These are phyloP conservation scores for Termitomyces sp. DNA, from an alignment of 768 basidiomycete species.

Conservation along the genomic window DNA sequence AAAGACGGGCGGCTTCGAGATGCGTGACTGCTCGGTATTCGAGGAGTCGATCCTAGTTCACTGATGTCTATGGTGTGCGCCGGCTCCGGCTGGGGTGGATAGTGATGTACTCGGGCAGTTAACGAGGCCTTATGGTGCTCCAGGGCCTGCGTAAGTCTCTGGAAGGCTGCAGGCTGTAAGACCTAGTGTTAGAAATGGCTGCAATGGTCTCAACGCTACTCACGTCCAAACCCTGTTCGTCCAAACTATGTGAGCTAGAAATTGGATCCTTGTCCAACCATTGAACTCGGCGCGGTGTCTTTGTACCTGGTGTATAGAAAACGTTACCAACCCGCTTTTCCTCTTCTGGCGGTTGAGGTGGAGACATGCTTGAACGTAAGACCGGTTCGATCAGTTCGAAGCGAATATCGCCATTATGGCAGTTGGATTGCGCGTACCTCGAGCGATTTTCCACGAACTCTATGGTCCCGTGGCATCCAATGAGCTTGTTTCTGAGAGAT, in stretches of 20 bases:
- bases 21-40: constrained; percentile 6
- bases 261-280: constrained; percentile 37
- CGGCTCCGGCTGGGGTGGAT: constrained; percentile 25
- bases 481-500: not conserved
- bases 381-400: constrained; percentile 1
- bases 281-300: constrained; percentile 53
- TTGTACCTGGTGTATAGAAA: constrained; percentile 29
- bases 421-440: not conserved
- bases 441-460: not conserved
- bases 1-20: not conserved
- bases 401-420: not conserved
- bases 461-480: not conserved
- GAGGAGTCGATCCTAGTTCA: constrained; percentile 3
- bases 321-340: constrained; percentile 10
- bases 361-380: constrained; percentile 1
- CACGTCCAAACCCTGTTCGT: constrained; percentile 56
- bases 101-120: constrained; percentile 28
- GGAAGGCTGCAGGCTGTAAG: constrained; percentile 46
- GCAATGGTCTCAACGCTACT: constrained; percentile 20
- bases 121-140: constrained; percentile 44
- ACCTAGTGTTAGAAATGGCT: constrained; percentile 1
- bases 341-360: constrained; percentile 11
- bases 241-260: constrained; percentile 40
- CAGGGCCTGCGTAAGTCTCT: constrained; percentile 43
- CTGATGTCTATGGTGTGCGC: constrained; percentile 12